Percentiles rank a stretch among this genome's conserved stretches.
Evolutionary conservation across 2,329 filamentous ascomycete genomes (phyloP).

Genomic region (Cladosporium sp.): DNA sequence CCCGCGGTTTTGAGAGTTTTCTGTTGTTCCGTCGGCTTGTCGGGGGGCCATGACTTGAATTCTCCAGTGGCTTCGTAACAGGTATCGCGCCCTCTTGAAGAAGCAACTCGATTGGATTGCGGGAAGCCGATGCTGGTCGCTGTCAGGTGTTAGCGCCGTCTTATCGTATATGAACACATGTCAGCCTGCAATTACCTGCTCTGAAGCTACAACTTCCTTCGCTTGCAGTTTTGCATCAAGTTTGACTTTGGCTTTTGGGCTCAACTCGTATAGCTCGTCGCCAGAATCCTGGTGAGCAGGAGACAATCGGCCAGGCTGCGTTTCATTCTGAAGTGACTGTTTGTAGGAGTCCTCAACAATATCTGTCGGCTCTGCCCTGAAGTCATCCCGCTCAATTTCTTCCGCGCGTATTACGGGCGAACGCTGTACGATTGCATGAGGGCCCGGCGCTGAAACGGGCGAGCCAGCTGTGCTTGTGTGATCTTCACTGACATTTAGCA

Average conservation of each 20-base stretch:
- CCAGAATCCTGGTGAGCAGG: not conserved
- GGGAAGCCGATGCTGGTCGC: not conserved
- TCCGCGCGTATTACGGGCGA: not conserved
- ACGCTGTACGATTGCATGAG: not conserved
- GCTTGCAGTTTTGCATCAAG: not conserved
- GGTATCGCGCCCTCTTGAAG: constrained; percentile 5
- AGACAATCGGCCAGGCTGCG: not conserved
- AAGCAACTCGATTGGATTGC: constrained; percentile 6
- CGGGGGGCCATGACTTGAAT: too few relatives aligned
- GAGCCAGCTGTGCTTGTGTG: not conserved
- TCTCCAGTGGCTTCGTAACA: not conserved
- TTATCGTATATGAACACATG: too few relatives aligned
- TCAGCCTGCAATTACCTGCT: not conserved
- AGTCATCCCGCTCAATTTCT: too few relatives aligned
- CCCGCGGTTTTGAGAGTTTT: too few relatives aligned
- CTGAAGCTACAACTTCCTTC: not conserved
- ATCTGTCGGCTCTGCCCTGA: not conserved
- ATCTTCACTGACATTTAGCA: constrained; percentile 20
- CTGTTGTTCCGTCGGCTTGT: too few relatives aligned
- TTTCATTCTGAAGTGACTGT: not conserved
- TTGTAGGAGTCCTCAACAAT: constrained; percentile 15
- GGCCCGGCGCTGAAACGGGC: not conserved
- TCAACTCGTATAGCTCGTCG: constrained; percentile 16
- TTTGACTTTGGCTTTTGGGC: constrained; percentile 13
- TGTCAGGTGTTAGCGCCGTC: not conserved